These are phyloP conservation scores for Coemansia asiatica DNA, from an alignment of 192 early-diverging fungal genomes.

Conservation along the genomic window DNA sequence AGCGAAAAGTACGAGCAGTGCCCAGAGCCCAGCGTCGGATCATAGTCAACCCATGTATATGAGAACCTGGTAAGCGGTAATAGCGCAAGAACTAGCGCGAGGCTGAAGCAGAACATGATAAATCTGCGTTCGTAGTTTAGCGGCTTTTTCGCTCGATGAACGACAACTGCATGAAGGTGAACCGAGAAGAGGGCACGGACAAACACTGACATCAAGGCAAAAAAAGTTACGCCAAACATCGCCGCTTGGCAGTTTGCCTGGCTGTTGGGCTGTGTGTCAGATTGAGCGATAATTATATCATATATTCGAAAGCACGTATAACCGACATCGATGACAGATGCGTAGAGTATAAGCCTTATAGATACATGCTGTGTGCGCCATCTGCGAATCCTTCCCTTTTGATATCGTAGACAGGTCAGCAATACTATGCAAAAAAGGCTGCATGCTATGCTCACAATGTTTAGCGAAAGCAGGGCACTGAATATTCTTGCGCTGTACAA, in stretches of 20 bases:
- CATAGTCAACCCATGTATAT: slow-evolving; percentile 35
- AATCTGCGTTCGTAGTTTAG: slow-evolving; percentile 25
- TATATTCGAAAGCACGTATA: slow-evolving; percentile 27
- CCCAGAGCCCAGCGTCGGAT: slow-evolving; percentile 36
- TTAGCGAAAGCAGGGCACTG: slow-evolving; percentile 12
- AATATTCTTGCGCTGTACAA: slow-evolving; percentile 22
- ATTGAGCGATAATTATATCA: slow-evolving; percentile 25
- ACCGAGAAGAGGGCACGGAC: slow-evolving; percentile 26
- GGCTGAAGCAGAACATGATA: slow-evolving; percentile 15
- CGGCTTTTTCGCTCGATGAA: slow-evolving; percentile 15
- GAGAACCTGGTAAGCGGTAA: slow-evolving; percentile 23
- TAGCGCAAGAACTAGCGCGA: slow-evolving; percentile 24
- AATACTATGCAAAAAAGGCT: slow-evolving; percentile 18
- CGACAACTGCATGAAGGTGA: slow-evolving; percentile 26
- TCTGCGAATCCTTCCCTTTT: slow-evolving; percentile 4
- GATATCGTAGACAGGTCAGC: slow-evolving; percentile 6
- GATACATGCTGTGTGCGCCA: slow-evolving; percentile 30
- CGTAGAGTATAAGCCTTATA: slow-evolving; percentile 23
- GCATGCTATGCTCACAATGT: slow-evolving; percentile 23
- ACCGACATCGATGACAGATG: slow-evolving; percentile 21
- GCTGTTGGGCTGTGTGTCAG: slow-evolving; percentile 26
- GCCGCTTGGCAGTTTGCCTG: slow-evolving; percentile 39
- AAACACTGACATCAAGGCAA: slow-evolving; percentile 34
- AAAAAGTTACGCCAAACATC: slow-evolving; percentile 41
- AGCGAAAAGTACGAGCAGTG: slow-evolving; percentile 46